Base-by-base conservation (phyloP, 306 rosid species). In the Quillaja saponaria region DNA sequence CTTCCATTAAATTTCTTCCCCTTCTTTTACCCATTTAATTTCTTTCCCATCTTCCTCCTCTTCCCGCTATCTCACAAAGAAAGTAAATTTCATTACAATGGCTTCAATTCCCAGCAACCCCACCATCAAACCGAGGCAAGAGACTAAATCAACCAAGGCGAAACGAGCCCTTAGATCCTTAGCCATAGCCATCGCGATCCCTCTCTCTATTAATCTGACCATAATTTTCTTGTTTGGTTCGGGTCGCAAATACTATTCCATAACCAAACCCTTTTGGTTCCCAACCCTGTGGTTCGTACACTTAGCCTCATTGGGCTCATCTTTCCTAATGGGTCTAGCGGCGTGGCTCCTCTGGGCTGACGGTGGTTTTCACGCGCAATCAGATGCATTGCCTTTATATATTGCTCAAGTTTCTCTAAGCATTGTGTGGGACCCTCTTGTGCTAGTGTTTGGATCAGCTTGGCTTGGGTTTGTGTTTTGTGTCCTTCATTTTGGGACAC, bases 301-400 rank as follows among this genome's bases (percentile, higher is more conserved):
- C 41, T 0, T 72, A 0, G 79, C 90, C 35, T 69, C 87, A 0
- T 14, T 81, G 55, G 75, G 81, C 0, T 86, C 84, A 0, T 82
- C 91, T 6, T 53, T 79, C 49, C 76, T 79, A 34, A 78, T 83
- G 83, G 90, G 95, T 0, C 83, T 86, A 0, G 84, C 91, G 0
- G 74, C 87, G 0, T 90, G 97, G 97, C 81, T 86, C 0, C 82
- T 86, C 4, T 90, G 97, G 95, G 91, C 87, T 0, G 90, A 90
- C 37, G 88, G 97, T 3, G 95, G 91, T 8, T 82, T 86, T 14
- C 73, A 72, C 44, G 44, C 48, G 0, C 67, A 75, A 1, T 13
- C 83, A 1, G 76, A 78, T 50, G 78, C 91, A 0, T 10, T 84
- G 49, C 68, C 73, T 4, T 77, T 84, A 1, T 86, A 80, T 61